Conservation (phyloP, 805 yeast species). For the Pichia californica region DNA sequence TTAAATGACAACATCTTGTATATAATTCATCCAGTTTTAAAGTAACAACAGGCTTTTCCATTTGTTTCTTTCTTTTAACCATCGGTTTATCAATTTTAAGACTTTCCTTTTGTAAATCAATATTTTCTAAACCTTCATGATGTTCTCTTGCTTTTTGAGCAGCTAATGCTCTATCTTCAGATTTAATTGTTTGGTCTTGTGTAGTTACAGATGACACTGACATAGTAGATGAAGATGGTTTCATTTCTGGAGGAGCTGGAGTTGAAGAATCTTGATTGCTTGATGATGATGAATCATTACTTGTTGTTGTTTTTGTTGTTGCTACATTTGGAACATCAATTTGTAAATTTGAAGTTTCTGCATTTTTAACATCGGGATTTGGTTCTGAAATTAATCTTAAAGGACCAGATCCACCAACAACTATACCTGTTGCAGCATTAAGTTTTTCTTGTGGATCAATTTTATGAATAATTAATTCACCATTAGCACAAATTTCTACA, state of each 20-base stretch:
- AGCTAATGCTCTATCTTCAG: slow-evolving; percentile 25
- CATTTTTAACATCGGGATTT: slow-evolving; percentile 10
- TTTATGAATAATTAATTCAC: slow-evolving; percentile 30
- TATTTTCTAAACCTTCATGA: slow-evolving; percentile 16
- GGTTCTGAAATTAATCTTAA: slow-evolving; percentile 36
- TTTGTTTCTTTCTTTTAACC: slow-evolving; percentile 30
- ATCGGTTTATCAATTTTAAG: slow-evolving; percentile 69
- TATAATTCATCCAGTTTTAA: slow-evolving; percentile 63
- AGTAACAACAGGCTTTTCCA: slow-evolving; percentile 34
- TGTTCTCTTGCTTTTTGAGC: slow-evolving; percentile 25
- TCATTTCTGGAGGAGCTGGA: too few species aligned
- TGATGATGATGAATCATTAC: slow-evolving; percentile 15
- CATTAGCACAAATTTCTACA: slow-evolving; percentile 37
- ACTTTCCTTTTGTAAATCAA: slow-evolving; percentile 17
- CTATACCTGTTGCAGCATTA: slow-evolving; percentile 56
- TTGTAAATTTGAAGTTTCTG: slow-evolving; percentile 13
- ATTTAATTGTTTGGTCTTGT: slow-evolving; percentile 24
- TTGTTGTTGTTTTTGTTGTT: slow-evolving; percentile 15
- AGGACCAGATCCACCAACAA: slow-evolving; percentile 75
- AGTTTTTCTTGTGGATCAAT: slow-evolving; percentile 27
- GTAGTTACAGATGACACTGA: slow-evolving; percentile 16
- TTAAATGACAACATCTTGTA: slow-evolving; percentile 86
- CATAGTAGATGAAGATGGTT: slow-evolving; percentile 13
- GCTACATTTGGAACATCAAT: slow-evolving; percentile 16
- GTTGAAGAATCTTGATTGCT: too few species aligned